These are phyloP conservation scores for Amanita molliuscula DNA, from an alignment of 768 basidiomycete species.

Conservation along the genomic window DNA sequence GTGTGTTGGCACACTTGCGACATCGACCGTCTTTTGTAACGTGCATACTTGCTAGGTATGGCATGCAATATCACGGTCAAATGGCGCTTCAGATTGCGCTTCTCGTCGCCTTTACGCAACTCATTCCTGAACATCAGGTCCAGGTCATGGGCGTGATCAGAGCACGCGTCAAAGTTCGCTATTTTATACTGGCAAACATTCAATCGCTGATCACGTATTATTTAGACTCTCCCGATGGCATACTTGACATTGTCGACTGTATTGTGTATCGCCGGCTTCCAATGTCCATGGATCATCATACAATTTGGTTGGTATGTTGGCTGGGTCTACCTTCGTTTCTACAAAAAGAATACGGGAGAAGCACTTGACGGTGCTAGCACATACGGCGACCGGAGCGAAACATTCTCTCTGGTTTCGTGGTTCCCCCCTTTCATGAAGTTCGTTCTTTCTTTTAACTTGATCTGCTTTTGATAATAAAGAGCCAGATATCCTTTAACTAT, in stretches of 20 bases:
- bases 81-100: slow-evolving; percentile 84
- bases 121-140: slow-evolving; percentile 97
- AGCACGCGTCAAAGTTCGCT: slow-evolving; percentile 78
- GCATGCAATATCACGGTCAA: slow-evolving; percentile 85
- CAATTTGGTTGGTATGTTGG: slow-evolving; percentile 99
- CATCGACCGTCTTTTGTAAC: slow-evolving; percentile 4
- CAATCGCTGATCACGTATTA: slow-evolving; percentile 5
- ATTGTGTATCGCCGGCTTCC: slow-evolving; percentile 72
- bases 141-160: slow-evolving; percentile 81
- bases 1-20: slow-evolving; percentile 33
- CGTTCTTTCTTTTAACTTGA: slow-evolving; percentile 19
- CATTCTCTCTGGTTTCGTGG: slow-evolving; percentile 91
- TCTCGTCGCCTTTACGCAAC: slow-evolving; percentile 93
- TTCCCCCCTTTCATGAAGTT: slow-evolving; percentile 95
- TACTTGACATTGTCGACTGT: slow-evolving; percentile 88
- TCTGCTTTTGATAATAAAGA: slow-evolving; percentile 5
- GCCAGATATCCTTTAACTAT: slow-evolving; percentile 60
- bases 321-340: slow-evolving; percentile 94
- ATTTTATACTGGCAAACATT: not conserved
- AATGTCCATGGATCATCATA: slow-evolving; percentile 85
- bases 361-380: slow-evolving; percentile 49
- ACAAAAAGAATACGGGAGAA: slow-evolving; percentile 77
- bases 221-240: slow-evolving; percentile 87
- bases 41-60: slow-evolving; percentile 45
- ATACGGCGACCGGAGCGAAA: slow-evolving; percentile 93